Base-by-base conservation (phyloP, 805 yeast species). In the Yarrowia sp. region DNA sequence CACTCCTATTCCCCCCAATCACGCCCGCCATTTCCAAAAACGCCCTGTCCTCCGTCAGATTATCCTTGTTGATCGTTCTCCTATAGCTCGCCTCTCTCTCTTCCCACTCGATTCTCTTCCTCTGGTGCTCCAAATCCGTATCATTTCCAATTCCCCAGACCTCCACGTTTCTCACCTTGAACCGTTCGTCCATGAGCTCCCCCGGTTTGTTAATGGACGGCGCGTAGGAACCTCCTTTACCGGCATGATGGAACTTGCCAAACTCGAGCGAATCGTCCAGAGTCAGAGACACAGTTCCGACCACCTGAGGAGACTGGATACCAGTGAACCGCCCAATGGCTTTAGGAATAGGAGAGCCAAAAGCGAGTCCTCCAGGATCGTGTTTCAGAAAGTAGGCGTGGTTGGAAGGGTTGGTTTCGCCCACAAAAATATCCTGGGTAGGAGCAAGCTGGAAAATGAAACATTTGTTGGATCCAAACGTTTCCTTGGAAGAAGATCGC, bases 111-210 rank as follows among this genome's bases (percentile, higher is more conserved):
- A 97, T 90, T 70, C 85, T 84, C 73, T 85, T 86, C 56, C 83
- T 81, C 78, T 93, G 97, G 71, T 89, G 93, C 40, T 84, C 88
- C 58, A 92, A 79, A 72, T 91, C 97, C 70, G 87, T 86, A 10
- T 85, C 86, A 8, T 91, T 86, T 0, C 98, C 98, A 69, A 92
- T 85, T 0, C 98, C 98, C 93, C 95, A 90, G 0, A 92, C 97
- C 75, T 93, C 97, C 35, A 93, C 79, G 72, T 89, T 93, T 5
- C 87, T 85, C 8, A 94, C 85, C 68, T 83, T 75, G 73, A 94
- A 86, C 63, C 91, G 79, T 70, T 89, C 87, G 75, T 94, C 98
- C 43, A 63, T 40, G 12, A 49, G 46, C 5, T 63, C 53, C 1
- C 48, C 67, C 0, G 65, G 65, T 15, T 14, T 12, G 36, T 50